Base-by-base conservation (phyloP, 306 rosid genomes). In the Arachis stenosperma region DNA sequence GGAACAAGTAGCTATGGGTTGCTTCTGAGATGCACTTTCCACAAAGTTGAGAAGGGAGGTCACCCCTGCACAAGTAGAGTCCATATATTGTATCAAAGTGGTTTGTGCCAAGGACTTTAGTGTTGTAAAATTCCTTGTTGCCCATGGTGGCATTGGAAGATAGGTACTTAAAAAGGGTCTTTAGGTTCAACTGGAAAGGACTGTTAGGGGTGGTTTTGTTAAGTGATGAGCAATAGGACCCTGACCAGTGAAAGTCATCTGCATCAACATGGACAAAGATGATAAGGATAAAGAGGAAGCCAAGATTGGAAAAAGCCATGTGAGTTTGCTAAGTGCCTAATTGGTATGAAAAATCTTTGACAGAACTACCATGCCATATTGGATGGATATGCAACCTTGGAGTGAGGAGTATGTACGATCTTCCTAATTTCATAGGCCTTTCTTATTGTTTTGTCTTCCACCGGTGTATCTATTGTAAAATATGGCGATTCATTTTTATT, bases 131-230 rank as follows among this genome's bases (percentile, higher is more conserved):
- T 12, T 62, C 76, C 57, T n/a, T 59, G 27, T 48, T 48, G 17
- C 54, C 6, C 14, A 10, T 12, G 15, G 82, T 71, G 68, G 72
- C 79, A 60, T 65, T 65, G 77, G 78, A 50, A 37, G 82, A 61
- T 40, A 85, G 68, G 3, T 52, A 43, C 0, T 80, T 50, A 53
- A 79, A 60, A 46, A 85, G 77, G 37, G 36, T 42, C 10, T 42
- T 71, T 48, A 68, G 86, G 46, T 73, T 78, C 69, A 75, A 56
- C 3, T 68, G 56, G 58, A 43, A 83, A 37, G 67, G 9, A 76
- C 75, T 71, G 65, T 81, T 75, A 3, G 78, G 17, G n/a, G 44
- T 60, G 46, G 22, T 60, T 60, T 1, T 60, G 65, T 60, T 60
- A 9, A 1, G 5, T 42, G 9, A 4, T 5, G 46, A 10, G 10